Conservation (phyloP, 441 rosid species). For the Brassica balearica region DNA sequence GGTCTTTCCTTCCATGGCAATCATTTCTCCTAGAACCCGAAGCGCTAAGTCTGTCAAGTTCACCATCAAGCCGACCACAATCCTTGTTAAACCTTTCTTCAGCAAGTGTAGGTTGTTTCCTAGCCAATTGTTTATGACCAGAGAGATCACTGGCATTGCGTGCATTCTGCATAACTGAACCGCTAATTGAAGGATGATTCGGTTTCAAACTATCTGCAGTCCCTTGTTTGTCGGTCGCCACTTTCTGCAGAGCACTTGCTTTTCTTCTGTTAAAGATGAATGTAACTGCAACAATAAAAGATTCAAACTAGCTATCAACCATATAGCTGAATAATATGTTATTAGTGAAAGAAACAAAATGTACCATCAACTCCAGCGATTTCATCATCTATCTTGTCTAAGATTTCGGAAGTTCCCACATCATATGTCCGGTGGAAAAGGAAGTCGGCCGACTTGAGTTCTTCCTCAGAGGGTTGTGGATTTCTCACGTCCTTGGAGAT, state of each 20-base stretch:
- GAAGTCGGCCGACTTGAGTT: slow-evolving; percentile 64
- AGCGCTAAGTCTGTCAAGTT: slow-evolving; percentile 20
- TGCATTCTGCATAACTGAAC: slow-evolving; percentile 25
- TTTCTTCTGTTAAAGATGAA: slow-evolving; percentile 60
- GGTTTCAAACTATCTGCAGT: slow-evolving; percentile 25
- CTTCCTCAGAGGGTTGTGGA: slow-evolving; percentile 60
- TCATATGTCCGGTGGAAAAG: slow-evolving; percentile 68
- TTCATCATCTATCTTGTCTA: slow-evolving; percentile 59
- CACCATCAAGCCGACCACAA: slow-evolving; percentile 40
- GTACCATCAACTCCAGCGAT: slow-evolving; percentile 70
- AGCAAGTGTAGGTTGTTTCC: slow-evolving; percentile 29
- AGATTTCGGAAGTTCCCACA: slow-evolving; percentile 49
- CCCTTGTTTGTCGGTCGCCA: not conserved
- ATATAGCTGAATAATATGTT: no score
- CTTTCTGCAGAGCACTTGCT: slow-evolving; percentile 42
- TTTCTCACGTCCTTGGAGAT: slow-evolving; percentile 70
- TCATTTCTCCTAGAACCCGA: slow-evolving; percentile 27
- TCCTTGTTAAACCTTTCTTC: slow-evolving; percentile 40
- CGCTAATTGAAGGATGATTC: slow-evolving; percentile 18
- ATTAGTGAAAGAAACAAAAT: slow-evolving; percentile 14
- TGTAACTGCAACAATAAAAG: slow-evolving; percentile 57
- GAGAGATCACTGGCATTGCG: slow-evolving; percentile 19
- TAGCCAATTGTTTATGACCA: slow-evolving; percentile 24
- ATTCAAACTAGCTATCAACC: not conserved
- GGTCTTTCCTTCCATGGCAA: slow-evolving; percentile 22